Evolutionary conservation across 257 asterid genomes (phyloP).

Genomic region (Mentha longifolia): DNA sequence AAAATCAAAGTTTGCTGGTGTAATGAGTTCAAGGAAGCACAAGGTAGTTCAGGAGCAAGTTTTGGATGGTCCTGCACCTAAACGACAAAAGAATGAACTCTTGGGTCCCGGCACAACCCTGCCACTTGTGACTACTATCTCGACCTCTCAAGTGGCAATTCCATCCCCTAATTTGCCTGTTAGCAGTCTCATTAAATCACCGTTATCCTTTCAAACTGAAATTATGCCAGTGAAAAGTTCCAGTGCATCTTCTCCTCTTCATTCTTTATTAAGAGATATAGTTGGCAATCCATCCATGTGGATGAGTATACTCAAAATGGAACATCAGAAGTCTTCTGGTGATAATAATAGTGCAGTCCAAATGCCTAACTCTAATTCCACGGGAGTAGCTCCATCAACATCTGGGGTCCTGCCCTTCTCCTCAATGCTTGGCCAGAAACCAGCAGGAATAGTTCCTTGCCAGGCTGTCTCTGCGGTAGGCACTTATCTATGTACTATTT

Average conservation of each 20-base stretch:
- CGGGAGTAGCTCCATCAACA: constrained; percentile 57
- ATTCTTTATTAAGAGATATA: constrained; percentile 67
- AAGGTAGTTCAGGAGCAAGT: constrained; percentile 55
- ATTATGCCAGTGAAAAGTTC: constrained; percentile 42
- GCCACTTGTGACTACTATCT: constrained; percentile 36
- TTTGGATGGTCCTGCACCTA: constrained; percentile 63
- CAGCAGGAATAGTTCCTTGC: constrained; percentile 54
- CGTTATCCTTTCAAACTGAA: constrained; percentile 36
- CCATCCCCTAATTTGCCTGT: constrained; percentile 37
- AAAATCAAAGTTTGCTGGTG: constrained; percentile 48
- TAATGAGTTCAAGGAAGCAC: constrained; percentile 58
- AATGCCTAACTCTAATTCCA: constrained; percentile 44
- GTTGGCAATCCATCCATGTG: constrained; percentile 78
- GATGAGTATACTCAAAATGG: constrained; percentile 74
- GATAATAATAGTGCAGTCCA: constrained; percentile 47
- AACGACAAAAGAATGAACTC: constrained; percentile 67
- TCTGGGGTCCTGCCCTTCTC: constrained; percentile 41
- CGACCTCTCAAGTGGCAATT: constrained; percentile 30
- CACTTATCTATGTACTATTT: constrained; percentile 25
- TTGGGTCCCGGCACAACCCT: constrained; percentile 35
- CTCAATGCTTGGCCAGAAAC: constrained; percentile 46
- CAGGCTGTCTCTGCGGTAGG: constrained; percentile 61
- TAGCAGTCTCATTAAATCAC: constrained; percentile 24
- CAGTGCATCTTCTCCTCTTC: constrained; percentile 53
- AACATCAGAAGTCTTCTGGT: constrained; percentile 59